Percentiles rank a stretch among this genome's conserved stretches.
These are phyloP conservation scores for Ambrosiella xylebori DNA, from an alignment of 2,329 filamentous ascomycete species.

Conservation along the genomic window DNA sequence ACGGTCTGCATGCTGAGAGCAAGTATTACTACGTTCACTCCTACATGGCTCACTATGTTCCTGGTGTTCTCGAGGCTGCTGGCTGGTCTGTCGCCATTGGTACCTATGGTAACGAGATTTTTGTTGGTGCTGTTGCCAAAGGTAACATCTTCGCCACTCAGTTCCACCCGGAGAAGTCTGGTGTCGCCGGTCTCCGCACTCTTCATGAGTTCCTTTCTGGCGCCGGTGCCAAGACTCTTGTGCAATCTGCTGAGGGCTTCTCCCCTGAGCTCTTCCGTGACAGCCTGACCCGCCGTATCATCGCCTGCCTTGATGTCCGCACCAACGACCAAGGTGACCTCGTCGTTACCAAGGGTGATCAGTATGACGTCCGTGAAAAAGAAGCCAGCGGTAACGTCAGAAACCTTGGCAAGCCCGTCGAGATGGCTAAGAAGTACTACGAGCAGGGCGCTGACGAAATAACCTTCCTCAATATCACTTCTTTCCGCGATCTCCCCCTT, in stretches of 20 bases:
- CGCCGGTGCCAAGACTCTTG: constrained; percentile 25
- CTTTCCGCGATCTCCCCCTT: constrained; percentile 85
- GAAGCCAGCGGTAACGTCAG: constrained; percentile 48
- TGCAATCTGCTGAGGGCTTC: constrained; percentile 11
- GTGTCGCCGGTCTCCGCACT: constrained; percentile 69
- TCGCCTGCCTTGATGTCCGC: constrained; percentile 90
- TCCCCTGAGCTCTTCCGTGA: constrained; percentile 25
- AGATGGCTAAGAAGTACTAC: constrained; percentile 87
- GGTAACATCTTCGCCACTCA: constrained; percentile 82
- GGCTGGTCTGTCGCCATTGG: constrained; percentile 91
- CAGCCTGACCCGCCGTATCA: constrained; percentile 79
- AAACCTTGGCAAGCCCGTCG: constrained; percentile 91
- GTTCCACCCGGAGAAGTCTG: constrained; percentile 96
- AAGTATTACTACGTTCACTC: constrained; percentile 99
- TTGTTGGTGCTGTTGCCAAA: constrained; percentile 75
- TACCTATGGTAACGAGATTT: constrained; percentile 72
- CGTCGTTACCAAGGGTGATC: constrained; percentile 95
- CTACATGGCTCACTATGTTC: constrained; percentile 63
- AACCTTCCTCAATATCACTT: constrained; percentile 96
- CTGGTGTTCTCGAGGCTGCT: constrained; percentile 55
- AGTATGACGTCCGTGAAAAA: constrained; percentile 96
- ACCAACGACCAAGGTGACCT: constrained; percentile 88
- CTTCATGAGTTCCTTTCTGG: constrained; percentile 77
- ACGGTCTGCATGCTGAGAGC: constrained; percentile 59
- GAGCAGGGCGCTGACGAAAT: constrained; percentile 93